A percentile compares a stretch with the other conserved stretches of the same genome.
phyloP scores from a whole-genome alignment of 306 rosid species.

The Trifolium fragiferum region DNA sequence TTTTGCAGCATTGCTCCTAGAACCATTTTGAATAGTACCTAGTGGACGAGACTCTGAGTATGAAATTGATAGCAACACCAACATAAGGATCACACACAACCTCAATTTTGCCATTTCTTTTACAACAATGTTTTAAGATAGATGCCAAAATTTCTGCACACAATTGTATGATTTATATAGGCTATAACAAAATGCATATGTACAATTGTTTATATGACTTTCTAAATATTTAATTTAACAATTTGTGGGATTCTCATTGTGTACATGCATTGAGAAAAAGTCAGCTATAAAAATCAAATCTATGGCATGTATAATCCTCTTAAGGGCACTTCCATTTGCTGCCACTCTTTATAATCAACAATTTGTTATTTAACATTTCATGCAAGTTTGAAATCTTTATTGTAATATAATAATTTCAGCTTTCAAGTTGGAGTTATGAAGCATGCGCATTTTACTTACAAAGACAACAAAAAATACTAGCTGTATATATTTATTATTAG shows the following conservation, averaged over 20 bases:
- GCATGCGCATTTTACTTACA: constrained; percentile 13
- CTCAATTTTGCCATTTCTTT: constrained; percentile 6
- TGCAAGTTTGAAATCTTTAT: neutral
- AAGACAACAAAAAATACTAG: neutral
- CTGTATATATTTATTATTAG: neutral
- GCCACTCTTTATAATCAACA: neutral
- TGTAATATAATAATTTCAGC: neutral
- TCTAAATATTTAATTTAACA: constrained; percentile 1
- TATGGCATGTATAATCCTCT: constrained; percentile 13
- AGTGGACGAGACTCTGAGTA: constrained; percentile 14
- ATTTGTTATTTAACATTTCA: constrained; percentile 5
- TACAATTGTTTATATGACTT: neutral
- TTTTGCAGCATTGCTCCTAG: neutral
- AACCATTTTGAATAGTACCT: neutral
- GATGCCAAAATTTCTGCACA: neutral
- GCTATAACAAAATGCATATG: neutral
- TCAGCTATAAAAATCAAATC: neutral
- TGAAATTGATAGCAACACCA: constrained; percentile 26
- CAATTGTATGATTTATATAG: constrained; percentile 14
- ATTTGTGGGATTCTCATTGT: neutral
- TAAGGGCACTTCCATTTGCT: constrained; percentile 12
- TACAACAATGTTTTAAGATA: neutral
- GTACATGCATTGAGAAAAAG: constrained; percentile 20
- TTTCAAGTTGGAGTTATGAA: neutral
- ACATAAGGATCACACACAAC: neutral